Base-by-base conservation (phyloP, 2,329 filamentous ascomycete species). In the Herpomyces periplanetae region DNA sequence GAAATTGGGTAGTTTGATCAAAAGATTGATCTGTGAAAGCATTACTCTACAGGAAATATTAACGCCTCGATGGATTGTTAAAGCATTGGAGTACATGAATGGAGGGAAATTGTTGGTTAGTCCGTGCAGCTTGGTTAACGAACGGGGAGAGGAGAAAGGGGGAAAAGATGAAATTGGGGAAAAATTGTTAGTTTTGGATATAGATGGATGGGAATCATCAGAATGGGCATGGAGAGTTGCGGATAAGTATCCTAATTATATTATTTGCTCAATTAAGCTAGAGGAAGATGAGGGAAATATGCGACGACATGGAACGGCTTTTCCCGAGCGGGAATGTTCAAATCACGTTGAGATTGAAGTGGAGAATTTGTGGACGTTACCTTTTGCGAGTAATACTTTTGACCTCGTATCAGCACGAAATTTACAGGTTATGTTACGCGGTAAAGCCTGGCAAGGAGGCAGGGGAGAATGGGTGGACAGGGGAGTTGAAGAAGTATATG, bases 321-420 rank as follows among this genome's bases (percentile, higher is more conserved):
- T 51, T 23, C 64, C 64, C 30, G 55, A 80, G 28, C 60, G 62
- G 11, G 73, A 71, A 2, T 80, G 80, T 2, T 41, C 53, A 13
- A 96, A 96, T 39, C 75, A 91, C 42, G 57, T 63, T 24, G 63
- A 66, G 29, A 56, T 84, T 11, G 56, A 58, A 2, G 66, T 88
- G 2, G 49, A 64, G 15, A 53, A 57, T 19, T 45, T 87, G 6
- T 69, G 61, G 38, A 55, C 54, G 23, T 51, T 96, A 2, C 80
- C 80, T 1, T 96, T 91, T 40, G 53, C 57, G 4, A 55, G 68
- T 31, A 55, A 59, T 27, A 59, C 73, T 34, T 96, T 96, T 31
- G 75, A 91, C 31, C 55, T 88, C 26, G 55, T 96, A 31, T 87
- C 68, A 2, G 69, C 73, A 1, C 62, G 75, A 13, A 66, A 50